Base-by-base conservation (phyloP, 257 asterid species). In the Anisodus tanguticus region DNA sequence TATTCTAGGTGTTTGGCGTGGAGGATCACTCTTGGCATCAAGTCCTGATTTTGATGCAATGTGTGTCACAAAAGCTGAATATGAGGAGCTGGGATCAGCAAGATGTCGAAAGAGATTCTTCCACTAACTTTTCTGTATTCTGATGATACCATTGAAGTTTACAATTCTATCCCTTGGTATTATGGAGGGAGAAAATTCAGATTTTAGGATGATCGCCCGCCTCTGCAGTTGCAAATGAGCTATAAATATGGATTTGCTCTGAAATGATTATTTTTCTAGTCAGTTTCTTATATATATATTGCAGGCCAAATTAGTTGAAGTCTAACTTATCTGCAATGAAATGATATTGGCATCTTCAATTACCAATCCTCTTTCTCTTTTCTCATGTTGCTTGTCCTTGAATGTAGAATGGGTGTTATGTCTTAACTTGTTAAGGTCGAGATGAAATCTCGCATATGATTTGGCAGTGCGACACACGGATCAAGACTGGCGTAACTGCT, bases 11-110 rank as follows among this genome's bases (percentile, higher is more conserved):
- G 99, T 93, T 83, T 96, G 99, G 99, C 92, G 98, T 16, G 99
- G 99, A 43, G 99, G 99, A 4, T 96, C 99, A 9, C 97, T 96
- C 69, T 89, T 96, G 87, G 98, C 98, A 71, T 96, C 99, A 66
- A 94, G 98, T 88, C 98, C 99, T 57, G 98, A 94, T 86, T 96
- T 96, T 90, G 98, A 96, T 82, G 80, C 97, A 77, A 96, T 92
- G 98, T 96, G 97, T 69, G 93, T 96, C 66, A 94, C 97, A 76
- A 96, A 93, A 91, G 94, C 95, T 39, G 98, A 96, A 83, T 96
- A 96, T n/a, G 99, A 96, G 90, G 99, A 96, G 89, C 88, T 94
- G 76, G 99, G 99, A 84, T 95, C 98, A 64, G 93, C 93, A 16
- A 86, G 98, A 84, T 95, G 98, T 87, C 98, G 87, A 83, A 88